These are phyloP conservation scores for Globisporangium recalcitrans DNA, from an alignment of 352 stramenopile genomes.

Conservation along the genomic window DNA sequence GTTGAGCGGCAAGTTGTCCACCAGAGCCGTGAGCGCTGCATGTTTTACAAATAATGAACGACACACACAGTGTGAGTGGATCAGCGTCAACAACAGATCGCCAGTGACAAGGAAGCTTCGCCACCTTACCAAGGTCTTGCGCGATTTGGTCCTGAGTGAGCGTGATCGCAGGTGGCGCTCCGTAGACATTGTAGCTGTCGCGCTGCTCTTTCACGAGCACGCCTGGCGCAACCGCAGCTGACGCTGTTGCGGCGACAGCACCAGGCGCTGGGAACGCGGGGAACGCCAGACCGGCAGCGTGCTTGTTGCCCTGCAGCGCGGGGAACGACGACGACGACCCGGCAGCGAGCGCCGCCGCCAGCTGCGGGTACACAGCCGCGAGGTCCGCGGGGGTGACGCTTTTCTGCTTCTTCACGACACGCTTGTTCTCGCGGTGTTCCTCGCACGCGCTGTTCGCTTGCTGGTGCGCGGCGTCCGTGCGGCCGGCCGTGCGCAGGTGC, in stretches of 20 bases:
- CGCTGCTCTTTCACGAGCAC: slow-evolving; percentile 44
- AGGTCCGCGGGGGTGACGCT: slow-evolving; percentile 53
- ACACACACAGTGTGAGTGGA: too few species aligned
- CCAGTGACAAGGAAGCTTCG: not conserved
- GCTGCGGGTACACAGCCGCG: slow-evolving; percentile 35
- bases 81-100: not conserved
- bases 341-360: slow-evolving; percentile 23
- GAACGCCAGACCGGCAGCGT: not conserved
- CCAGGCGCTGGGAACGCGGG: not conserved
- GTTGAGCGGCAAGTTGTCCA: slow-evolving; percentile 68
- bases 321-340: not conserved
- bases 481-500: slow-evolving; percentile 66
- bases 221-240: not conserved
- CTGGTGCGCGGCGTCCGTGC: slow-evolving; percentile 63
- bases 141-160: slow-evolving; percentile 59
- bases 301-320: not conserved
- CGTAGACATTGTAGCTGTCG: slow-evolving; percentile 21
- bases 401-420: slow-evolving; percentile 74
- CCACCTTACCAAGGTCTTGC: slow-evolving; percentile 48
- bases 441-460: slow-evolving; percentile 73
- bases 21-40: slow-evolving; percentile 57
- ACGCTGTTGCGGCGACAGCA: not conserved
- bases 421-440: slow-evolving; percentile 77
- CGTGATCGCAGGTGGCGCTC: slow-evolving; percentile 17
- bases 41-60: too few species aligned